Base-by-base conservation (phyloP, 2,329 filamentous ascomycete species). In the Hypomyces perniciosus region DNA sequence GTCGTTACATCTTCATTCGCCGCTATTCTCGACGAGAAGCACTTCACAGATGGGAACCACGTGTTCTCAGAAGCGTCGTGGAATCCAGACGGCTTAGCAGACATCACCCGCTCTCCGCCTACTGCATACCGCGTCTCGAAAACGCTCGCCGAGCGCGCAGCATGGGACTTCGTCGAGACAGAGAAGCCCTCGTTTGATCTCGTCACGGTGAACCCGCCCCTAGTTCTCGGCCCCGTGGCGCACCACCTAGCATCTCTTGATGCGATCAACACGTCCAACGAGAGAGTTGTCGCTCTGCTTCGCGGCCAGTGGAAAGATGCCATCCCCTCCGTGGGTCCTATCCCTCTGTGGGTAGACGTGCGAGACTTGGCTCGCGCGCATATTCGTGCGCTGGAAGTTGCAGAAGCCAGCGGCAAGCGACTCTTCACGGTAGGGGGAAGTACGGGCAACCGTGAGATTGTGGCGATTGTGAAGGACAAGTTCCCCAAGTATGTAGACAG, bases 1-100 rank as follows among this genome's bases (percentile, higher is more conserved):
- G 83, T 86, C 50, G 65, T 84, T 43, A 81, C 78, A 12, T 77
- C 74, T 35, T 80, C 77, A 33, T 80, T 81, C 62, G 78, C 78
- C 20, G 70, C 77, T 54, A 73, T 81, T 57, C 42, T 80, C 12
- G 62, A 73, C 54, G 67, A 68, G 37, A 56, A 61, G 12, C 62
- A 64, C 42, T 52, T 73, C 8, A 45, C 47, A 3, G 68, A 78
- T 61, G 64, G 72, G 0, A 54, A 45, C 30, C 69, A 68, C 34
- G 65, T 64, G 29, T 80, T 74, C 57, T 70, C 62, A 53, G 80
- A 74, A 62, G 66, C 61, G 53, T 72, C 73, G 51, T 81, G 78
- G 78, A 81, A 80, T 67, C 76, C 77, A 0, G 69, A 72, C 35
- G 76, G 72, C 2, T 68, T 73, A 49, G 71, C 71, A 27, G 71